Base-by-base conservation (phyloP, 805 yeast genomes). In the Spathaspora passalidarum region DNA sequence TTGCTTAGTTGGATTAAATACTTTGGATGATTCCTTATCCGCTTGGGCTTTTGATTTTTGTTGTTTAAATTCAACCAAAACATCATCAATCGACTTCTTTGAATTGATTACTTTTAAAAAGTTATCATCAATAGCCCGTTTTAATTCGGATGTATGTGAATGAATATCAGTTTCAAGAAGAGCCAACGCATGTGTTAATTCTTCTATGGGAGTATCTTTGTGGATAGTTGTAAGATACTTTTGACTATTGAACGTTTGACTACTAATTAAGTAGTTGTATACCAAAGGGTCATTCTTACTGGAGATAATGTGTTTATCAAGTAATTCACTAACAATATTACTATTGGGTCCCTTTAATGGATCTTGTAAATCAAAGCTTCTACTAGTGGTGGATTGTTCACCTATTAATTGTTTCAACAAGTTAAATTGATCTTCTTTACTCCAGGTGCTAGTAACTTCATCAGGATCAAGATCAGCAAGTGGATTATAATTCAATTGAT, bases 31-130 rank as follows among this genome's bases (percentile, higher is more conserved):
- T 16, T 65, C 75, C 37, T 62, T 44, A 35, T 67, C 73, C 44
- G 56, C 54, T 48, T 68, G 75, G 4, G 68, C 62, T 35, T 52
- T 51, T 5, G 72, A 62, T 51, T 68, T 69, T 59, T 52, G 65
- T 19, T 52, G 50, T 46, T 63, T 63, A 53, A 71, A 72, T 6
- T 59, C 59, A 13, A 52, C 56, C 50, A 72, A 55, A 2, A 65
- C 59, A n/a, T 62, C 63, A 50, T 72, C 77, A n/a, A 72, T 69
- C 4, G 68, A 55, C 39, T 56, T 55, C 44, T 72, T 72, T 49
- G 72, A 65, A 44, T 65, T 56, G 42, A 72, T 56, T 42, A 72
- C 69, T 41, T 58, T 57, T 21, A 59, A 52, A 50, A 61, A 72
- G 46, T 72, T 69, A 25, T 62, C 64, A 46, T 69, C 66, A 5